Percentiles rank a stretch among this genome's conserved stretches.
phyloP scores from a whole-genome alignment of 345 rosid genomes.

The Eucalyptus albens region DNA sequence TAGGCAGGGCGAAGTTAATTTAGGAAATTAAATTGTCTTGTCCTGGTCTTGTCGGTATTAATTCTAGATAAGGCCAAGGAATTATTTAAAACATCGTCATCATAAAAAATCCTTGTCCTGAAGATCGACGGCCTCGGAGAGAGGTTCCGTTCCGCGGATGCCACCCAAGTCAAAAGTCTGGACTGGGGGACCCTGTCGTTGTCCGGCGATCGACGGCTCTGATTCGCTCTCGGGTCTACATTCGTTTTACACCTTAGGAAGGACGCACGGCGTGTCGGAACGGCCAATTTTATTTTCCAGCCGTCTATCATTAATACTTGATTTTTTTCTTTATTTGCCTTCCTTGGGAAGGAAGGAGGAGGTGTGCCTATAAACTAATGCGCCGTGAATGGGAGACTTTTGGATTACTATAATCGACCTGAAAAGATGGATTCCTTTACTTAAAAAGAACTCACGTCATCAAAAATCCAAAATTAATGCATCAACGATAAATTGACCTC shows the following conservation, averaged over 20 bases:
- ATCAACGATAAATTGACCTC: too few species aligned
- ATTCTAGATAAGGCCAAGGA: neutral
- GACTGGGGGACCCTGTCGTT: neutral
- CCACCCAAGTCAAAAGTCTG: neutral
- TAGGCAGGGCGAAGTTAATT: neutral
- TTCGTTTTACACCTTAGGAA: neutral
- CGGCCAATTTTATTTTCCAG: too few species aligned
- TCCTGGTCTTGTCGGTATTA: neutral
- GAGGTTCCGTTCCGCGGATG: neutral
- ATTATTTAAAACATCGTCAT: neutral
- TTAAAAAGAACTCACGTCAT: neutral
- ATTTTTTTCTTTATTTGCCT: too few species aligned
- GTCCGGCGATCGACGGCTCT: neutral
- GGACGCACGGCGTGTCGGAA: neutral
- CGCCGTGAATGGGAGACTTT: neutral
- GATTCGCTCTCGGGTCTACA: neutral
- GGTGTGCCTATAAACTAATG: neutral
- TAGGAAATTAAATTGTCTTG: neutral
- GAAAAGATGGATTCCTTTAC: neutral
- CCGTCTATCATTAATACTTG: too few species aligned
- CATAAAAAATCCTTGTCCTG: neutral
- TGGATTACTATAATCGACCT: neutral
- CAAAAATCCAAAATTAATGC: too few species aligned
- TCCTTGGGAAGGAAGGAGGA: neutral
- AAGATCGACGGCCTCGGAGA: neutral